Evolutionary conservation across 2,329 filamentous ascomycete species (phyloP).

Genomic region (Blastomyces percursus): DNA sequence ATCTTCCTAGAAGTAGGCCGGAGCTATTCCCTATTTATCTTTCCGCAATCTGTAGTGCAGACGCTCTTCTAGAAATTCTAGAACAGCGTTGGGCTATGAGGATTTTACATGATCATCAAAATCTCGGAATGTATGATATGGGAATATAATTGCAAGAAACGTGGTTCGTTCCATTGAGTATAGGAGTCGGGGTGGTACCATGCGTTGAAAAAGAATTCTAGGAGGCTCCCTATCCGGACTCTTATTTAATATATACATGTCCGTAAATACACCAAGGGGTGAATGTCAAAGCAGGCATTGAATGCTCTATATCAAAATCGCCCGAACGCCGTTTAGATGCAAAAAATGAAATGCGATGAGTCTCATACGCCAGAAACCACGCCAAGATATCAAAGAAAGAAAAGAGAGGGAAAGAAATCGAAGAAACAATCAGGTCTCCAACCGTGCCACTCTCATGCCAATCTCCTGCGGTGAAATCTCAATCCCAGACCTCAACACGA

Average conservation of each 20-base stretch:
- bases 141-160: background rate
- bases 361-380: background rate
- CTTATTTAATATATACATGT: background rate
- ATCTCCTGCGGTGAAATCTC: slow-evolving; percentile 29
- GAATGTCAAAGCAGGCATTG: background rate
- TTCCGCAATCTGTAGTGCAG: background rate
- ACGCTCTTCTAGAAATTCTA: background rate
- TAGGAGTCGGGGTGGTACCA: too few relatives aligned
- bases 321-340: background rate
- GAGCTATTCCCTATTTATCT: background rate
- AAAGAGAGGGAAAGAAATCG: background rate
- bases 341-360: slow-evolving; percentile 1
- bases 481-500: slow-evolving; percentile 36
- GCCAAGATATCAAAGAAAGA: background rate
- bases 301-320: background rate
- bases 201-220: background rate
- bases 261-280: background rate
- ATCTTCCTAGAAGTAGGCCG: background rate
- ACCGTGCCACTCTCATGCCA: slow-evolving; percentile 20
- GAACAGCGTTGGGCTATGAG: background rate
- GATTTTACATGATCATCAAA: background rate
- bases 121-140: background rate
- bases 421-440: slow-evolving; percentile 7
- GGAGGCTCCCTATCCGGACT: background rate
- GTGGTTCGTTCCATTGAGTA: background rate